These are phyloP conservation scores for Talaromyces sp. DNA, from an alignment of 2,329 filamentous ascomycete genomes.

Conservation along the genomic window DNA sequence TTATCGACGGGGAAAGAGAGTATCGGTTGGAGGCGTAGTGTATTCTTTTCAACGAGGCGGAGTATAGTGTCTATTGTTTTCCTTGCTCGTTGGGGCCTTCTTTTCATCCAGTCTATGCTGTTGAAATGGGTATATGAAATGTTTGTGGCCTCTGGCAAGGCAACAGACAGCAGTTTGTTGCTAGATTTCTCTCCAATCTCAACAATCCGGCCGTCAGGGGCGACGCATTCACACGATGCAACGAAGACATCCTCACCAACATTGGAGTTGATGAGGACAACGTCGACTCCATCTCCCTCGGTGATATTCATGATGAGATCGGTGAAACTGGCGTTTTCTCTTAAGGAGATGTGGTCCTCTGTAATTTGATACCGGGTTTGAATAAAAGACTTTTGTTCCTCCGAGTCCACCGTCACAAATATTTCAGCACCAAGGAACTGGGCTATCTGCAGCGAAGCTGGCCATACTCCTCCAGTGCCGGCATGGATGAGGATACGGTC, in stretches of 20 bases:
- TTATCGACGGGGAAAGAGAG: not conserved
- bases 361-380: slow-evolving; percentile 10
- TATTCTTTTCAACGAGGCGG: not conserved
- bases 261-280: not conserved
- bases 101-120: not conserved
- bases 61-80: not conserved
- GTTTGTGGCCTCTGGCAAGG: not conserved
- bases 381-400: slow-evolving; percentile 12
- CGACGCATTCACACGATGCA: slow-evolving; percentile 7
- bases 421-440: slow-evolving; percentile 13
- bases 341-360: slow-evolving; percentile 2
- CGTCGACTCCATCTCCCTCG: not conserved
- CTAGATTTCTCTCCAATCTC: slow-evolving; percentile 6
- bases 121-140: slow-evolving; percentile 4
- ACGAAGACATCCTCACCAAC: not conserved
- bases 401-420: slow-evolving; percentile 14
- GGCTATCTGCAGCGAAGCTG: slow-evolving; percentile 14
- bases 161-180: not conserved
- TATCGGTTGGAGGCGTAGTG: not conserved
- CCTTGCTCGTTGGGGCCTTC: not conserved
- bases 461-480: slow-evolving; percentile 15
- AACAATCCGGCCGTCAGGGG: slow-evolving; percentile 3
- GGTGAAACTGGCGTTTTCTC: slow-evolving; percentile 8
- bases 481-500: slow-evolving; percentile 17
- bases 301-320: not conserved